A percentile compares a stretch with the other conserved stretches of the same genome.
phyloP scores from a whole-genome alignment of 345 rosid species.

The Linum usitatissimum region DNA sequence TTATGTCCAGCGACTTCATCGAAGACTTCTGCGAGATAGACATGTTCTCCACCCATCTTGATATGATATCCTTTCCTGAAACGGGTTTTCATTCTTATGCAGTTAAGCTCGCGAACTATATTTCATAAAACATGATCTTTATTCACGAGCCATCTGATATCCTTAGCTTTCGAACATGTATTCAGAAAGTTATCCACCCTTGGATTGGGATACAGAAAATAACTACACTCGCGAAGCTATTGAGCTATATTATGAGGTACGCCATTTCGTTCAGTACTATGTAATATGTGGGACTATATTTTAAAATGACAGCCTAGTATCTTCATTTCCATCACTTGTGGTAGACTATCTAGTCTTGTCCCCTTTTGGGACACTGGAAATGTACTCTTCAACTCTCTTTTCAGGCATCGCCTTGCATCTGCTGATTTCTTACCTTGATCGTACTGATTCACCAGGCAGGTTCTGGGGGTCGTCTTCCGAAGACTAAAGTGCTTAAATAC shows the following conservation, averaged over 20 bases:
- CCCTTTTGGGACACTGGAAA: neutral
- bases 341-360: constrained; percentile 10
- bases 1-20: constrained; percentile 82
- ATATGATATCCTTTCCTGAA: constrained; percentile 54
- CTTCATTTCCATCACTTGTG: constrained; percentile 24
- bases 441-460: constrained; percentile 36
- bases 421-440: constrained; percentile 3
- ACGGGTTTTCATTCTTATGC: neutral
- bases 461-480: constrained; percentile 43
- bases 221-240: constrained; percentile 56
- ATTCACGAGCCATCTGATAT: constrained; percentile 15
- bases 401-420: neutral
- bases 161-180: constrained; percentile 75
- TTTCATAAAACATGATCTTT: no score
- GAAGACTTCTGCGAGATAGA: constrained; percentile 85
- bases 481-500: constrained; percentile 39
- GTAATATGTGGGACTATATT: no score
- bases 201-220: constrained; percentile 67
- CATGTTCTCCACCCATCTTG: constrained; percentile 72
- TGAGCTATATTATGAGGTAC: constrained; percentile 84
- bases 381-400: neutral
- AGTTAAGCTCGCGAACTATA: neutral
- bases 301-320: no score
- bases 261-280: constrained; percentile 1
- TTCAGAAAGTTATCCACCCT: constrained; percentile 58